Conservation (phyloP, 1,284 basidiomycete genomes). For the Neolentinus lepideus region DNA sequence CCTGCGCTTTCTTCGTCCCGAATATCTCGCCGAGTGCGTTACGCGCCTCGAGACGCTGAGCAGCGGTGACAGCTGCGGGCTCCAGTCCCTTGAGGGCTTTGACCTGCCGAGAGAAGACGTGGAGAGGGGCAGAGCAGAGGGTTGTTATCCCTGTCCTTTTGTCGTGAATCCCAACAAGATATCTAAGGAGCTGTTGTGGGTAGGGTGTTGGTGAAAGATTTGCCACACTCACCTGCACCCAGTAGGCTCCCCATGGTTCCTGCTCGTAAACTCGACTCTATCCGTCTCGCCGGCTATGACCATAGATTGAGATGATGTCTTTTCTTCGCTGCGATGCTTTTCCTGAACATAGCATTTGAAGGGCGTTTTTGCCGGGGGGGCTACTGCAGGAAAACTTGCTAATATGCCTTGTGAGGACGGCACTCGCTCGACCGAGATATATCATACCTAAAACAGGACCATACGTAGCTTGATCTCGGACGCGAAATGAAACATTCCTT, state of each 20-base stretch:
- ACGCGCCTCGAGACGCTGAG: slow-evolving; percentile 57
- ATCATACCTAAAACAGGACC: slow-evolving; percentile 71
- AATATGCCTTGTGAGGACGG: slow-evolving; percentile 2
- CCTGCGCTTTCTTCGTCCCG: slow-evolving; percentile 89
- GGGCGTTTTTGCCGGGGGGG: slow-evolving; percentile 11
- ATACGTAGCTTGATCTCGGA: slow-evolving; percentile 37
- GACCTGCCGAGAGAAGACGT: slow-evolving; percentile 71
- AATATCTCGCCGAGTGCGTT: slow-evolving; percentile 86
- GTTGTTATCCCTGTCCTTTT: slow-evolving; percentile 63
- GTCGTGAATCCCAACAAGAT: slow-evolving; percentile 65
- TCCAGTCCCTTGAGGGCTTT: slow-evolving; percentile 75
- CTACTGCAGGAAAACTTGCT: slow-evolving; percentile 65
- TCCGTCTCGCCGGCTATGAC: slow-evolving; percentile 71
- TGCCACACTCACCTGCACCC: slow-evolving; percentile 47
- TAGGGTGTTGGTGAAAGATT: background rate
- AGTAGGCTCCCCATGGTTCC: slow-evolving; percentile 34
- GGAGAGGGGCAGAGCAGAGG: slow-evolving; percentile 64
- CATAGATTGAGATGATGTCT: slow-evolving; percentile 39
- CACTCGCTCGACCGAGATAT: slow-evolving; percentile 6
- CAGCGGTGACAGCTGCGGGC: slow-evolving; percentile 37
- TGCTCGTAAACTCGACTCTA: slow-evolving; percentile 52
- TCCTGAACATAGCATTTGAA: slow-evolving; percentile 10
- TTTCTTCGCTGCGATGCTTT: slow-evolving; percentile 18
- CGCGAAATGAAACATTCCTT: slow-evolving; percentile 38
- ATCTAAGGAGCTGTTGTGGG: slow-evolving; percentile 29